Conservation (phyloP, 148 eudicot genomes). For the Gaultheria prostrata region DNA sequence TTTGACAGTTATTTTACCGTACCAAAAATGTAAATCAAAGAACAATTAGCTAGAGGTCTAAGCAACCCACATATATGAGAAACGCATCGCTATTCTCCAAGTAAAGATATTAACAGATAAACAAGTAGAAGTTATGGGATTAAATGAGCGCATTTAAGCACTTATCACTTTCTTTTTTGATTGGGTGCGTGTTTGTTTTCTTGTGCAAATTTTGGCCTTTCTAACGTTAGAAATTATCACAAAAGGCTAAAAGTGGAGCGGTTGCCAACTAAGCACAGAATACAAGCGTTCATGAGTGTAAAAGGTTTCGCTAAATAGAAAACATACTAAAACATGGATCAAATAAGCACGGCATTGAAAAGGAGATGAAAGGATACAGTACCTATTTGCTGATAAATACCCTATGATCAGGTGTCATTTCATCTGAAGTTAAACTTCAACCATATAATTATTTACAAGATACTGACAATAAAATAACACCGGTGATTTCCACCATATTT, state of each 20-base stretch:
- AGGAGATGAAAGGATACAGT: background rate
- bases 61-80: too few species aligned
- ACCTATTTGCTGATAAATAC: background rate
- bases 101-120: too few species aligned
- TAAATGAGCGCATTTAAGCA: too few species aligned
- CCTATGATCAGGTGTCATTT: background rate
- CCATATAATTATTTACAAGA: background rate
- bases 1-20: too few species aligned
- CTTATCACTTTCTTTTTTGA: too few species aligned
- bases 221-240: background rate
- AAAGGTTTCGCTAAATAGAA: background rate
- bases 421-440: too few species aligned
- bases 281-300: background rate
- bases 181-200: background rate
- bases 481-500: background rate
- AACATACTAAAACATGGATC: background rate
- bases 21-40: too few species aligned
- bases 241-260: background rate
- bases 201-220: background rate
- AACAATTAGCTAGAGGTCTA: too few species aligned
- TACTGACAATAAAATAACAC: background rate
- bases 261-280: background rate
- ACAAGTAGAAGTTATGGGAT: too few species aligned
- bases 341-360: background rate
- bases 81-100: too few species aligned